A percentile compares a stretch with the other conserved stretches of the same genome.
These are phyloP conservation scores for Chrysosporium queenslandicum DNA, from an alignment of 2,329 filamentous ascomycete genomes.

Conservation along the genomic window DNA sequence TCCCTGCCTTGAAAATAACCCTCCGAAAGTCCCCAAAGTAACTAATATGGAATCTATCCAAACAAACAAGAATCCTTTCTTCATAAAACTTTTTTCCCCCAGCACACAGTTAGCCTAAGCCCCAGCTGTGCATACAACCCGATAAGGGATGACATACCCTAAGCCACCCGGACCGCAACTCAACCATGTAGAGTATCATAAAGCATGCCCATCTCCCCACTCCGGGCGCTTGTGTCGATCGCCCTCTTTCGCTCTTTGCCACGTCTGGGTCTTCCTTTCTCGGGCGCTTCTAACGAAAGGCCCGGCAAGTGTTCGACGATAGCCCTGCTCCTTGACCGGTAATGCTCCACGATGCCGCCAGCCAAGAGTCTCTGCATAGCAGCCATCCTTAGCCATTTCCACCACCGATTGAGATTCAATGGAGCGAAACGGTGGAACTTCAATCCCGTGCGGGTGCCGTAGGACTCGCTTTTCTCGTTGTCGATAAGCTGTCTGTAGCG, in stretches of 20 bases:
- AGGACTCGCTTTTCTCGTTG: conserved; percentile 48
- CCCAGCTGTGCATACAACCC: too few relatives aligned
- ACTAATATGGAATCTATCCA: not conserved
- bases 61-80: not conserved
- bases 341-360: conserved; percentile 54
- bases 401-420: conserved; percentile 61
- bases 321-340: conserved; percentile 49
- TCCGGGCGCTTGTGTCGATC: not conserved
- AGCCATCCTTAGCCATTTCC: conserved; percentile 58
- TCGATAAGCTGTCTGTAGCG: conserved; percentile 56
- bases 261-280: not conserved
- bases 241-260: not conserved
- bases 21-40: not conserved
- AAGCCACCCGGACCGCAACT: not conserved
- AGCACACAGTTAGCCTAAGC: too few relatives aligned
- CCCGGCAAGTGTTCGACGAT: conserved; percentile 50
- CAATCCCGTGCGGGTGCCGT: conserved; percentile 54
- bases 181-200: conserved; percentile 2
- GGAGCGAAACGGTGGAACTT: conserved; percentile 49
- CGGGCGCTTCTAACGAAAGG: not conserved
- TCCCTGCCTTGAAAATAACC: not conserved
- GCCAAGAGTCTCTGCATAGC: conserved; percentile 52
- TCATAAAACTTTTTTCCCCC: too few relatives aligned
- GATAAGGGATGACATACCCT: not conserved
- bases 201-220: conserved; percentile 6